Evolutionary conservation across 2,329 filamentous ascomycete species (phyloP), one percentile per base, ranked within the genome.

Genomic region (Diaporthe citriasiana): DNA sequence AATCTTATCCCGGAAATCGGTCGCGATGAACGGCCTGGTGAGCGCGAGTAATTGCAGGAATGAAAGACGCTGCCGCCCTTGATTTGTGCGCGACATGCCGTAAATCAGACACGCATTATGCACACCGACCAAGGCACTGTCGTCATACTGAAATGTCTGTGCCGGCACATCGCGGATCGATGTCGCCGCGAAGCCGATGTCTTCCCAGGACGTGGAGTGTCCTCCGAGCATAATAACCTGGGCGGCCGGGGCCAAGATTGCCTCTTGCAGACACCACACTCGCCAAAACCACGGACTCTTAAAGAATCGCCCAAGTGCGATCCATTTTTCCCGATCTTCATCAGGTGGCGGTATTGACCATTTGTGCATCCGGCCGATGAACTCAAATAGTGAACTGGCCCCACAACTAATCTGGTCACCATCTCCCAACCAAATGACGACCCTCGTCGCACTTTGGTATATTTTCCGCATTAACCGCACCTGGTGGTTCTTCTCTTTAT

Each of bases 231-330:
- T 60, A 9, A 60, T 60, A 9, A 30, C 38, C 9, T 60, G 15
- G 2, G 57, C 57, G 4, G 57, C 42, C 6, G n/a, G n/a, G 3
- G 57, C 57, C 15, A 60, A 12, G 3, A 42, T 17, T 42, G 57
- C 57, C 57, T 60, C 57, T 27, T 60, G 57, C 15, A 60, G 13
- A n/a, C 57, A 60, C 57, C 57, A 60, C 6, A 60, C 13, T 42
- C 57, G 22, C n/a, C 2, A 5, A n/a, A 60, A 27, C 57, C 57
- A 60, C 4, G 57, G 15, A 0, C n/a, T 42, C 13, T 15, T 27
- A 15, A 10, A 60, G 27, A 63, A 10, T 3, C 9, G 38, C 25
- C 10, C 8, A 3, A 40, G 5, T 4, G 38, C 38, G 9, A 2
- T 13, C 57, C 57, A 63, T 9, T 7, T 45, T 7, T 30, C 25